phyloP scores from a whole-genome alignment of 331 rosid species.

The Quercus phellos region DNA sequence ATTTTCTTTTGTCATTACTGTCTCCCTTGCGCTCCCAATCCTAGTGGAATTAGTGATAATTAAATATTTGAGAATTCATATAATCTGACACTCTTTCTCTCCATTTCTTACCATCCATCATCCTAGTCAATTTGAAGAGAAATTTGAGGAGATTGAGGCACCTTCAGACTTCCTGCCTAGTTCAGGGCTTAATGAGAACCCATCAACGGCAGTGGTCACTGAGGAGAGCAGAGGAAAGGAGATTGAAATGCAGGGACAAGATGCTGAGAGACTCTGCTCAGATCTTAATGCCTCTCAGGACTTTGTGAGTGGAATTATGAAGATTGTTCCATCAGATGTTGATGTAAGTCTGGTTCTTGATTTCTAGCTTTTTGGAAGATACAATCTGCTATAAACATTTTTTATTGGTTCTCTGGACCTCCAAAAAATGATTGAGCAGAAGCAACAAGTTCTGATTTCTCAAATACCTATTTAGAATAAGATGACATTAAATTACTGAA shows the following conservation, averaged over 20 bases:
- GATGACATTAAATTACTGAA: neutral
- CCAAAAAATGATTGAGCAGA: neutral
- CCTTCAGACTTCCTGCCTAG: constrained; percentile 50
- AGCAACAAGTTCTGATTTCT: neutral
- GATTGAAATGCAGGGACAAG: constrained; percentile 46
- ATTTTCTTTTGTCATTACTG: constrained; percentile 12
- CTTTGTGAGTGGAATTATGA: constrained; percentile 81
- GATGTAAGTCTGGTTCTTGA: constrained; percentile 56
- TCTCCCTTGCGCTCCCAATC: constrained; percentile 20
- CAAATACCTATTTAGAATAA: neutral
- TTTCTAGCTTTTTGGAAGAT: constrained; percentile 9
- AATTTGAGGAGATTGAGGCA: constrained; percentile 80
- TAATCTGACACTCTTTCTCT: constrained; percentile 17
- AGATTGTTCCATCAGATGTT: constrained; percentile 93
- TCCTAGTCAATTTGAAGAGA: constrained; percentile 90
- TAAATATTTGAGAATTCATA: constrained; percentile 6
- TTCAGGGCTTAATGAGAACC: constrained; percentile 48
- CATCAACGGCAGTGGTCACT: constrained; percentile 26
- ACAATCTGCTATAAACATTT: neutral
- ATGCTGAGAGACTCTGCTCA: constrained; percentile 42
- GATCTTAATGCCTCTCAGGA: constrained; percentile 63
- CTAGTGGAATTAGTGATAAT: constrained; percentile 20
- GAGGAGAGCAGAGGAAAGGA: constrained; percentile 50
- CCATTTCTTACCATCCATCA: constrained; percentile 9
- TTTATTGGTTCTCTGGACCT: neutral